Conservation (phyloP, 2,329 filamentous ascomycete species). For the Aspergillus sp. region DNA sequence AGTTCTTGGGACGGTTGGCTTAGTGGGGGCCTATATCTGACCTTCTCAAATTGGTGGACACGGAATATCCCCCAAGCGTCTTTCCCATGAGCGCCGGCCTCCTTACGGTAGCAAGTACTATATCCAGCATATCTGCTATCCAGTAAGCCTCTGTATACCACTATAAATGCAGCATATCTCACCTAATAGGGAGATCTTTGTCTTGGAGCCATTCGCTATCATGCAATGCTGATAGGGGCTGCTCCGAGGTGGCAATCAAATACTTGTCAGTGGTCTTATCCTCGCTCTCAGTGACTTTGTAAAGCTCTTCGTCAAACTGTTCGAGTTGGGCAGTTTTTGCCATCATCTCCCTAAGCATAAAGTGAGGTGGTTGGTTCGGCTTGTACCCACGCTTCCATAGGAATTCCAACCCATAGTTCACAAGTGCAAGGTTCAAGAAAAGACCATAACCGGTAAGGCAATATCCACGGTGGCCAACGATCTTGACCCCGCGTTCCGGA, state of each 20-base stretch:
- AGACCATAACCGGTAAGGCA: slow-evolving; percentile 88
- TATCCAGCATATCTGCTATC: slow-evolving; percentile 71
- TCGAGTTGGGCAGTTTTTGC: slow-evolving; percentile 96
- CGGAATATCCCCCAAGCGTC: slow-evolving; percentile 98
- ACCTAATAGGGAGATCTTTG: slow-evolving; percentile 85
- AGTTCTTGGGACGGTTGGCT: slow-evolving; percentile 6
- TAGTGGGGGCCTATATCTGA: slow-evolving; percentile 26
- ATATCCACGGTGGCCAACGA: slow-evolving; percentile 92
- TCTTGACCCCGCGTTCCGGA: slow-evolving; percentile 86
- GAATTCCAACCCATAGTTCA: slow-evolving; percentile 94
- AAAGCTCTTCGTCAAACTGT: slow-evolving; percentile 96
- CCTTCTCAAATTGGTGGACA: slow-evolving; percentile 97
- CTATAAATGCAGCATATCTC: slow-evolving; percentile 21
- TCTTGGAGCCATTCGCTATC: slow-evolving; percentile 88
- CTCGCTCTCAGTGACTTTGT: slow-evolving; percentile 85
- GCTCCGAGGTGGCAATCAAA: slow-evolving; percentile 82
- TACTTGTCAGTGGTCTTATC: slow-evolving; percentile 87
- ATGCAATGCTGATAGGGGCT: slow-evolving; percentile 90
- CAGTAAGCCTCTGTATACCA: slow-evolving; percentile 10
- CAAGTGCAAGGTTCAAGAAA: slow-evolving; percentile 85
- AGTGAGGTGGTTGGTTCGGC: slow-evolving; percentile 81
- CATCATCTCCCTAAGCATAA: slow-evolving; percentile 96
- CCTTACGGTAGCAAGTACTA: slow-evolving; percentile 92
- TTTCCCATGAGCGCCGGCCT: slow-evolving; percentile 86
- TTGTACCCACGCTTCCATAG: slow-evolving; percentile 78